Evolutionary conservation across 2,329 filamentous ascomycete species (phyloP).

Genomic region (Knufia petricola): DNA sequence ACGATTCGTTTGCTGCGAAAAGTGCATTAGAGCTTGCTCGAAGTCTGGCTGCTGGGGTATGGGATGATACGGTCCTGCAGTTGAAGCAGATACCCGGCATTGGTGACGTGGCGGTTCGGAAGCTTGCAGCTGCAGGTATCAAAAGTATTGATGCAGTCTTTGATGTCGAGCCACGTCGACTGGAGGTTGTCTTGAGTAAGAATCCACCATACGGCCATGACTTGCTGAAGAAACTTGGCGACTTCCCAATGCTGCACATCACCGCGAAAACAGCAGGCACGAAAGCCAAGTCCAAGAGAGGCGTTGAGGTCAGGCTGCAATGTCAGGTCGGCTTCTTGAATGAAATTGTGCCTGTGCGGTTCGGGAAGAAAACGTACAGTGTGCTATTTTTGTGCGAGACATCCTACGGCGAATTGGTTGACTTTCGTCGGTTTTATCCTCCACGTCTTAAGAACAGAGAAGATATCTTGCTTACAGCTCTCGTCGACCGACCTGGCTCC

Average conservation of each 20-base stretch:
- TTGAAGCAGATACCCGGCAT: slow-evolving; percentile 74
- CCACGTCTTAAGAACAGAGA: slow-evolving; percentile 54
- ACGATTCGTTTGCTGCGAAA: slow-evolving; percentile 58
- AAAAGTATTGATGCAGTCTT: slow-evolving; percentile 62
- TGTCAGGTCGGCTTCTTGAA: slow-evolving; percentile 65
- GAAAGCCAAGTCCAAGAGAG: slow-evolving; percentile 30
- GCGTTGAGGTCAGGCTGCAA: slow-evolving; percentile 52
- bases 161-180: slow-evolving; percentile 54
- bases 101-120: slow-evolving; percentile 64
- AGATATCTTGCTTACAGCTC: slow-evolving; percentile 50
- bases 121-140: slow-evolving; percentile 62
- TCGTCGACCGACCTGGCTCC: slow-evolving; percentile 46
- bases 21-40: slow-evolving; percentile 68
- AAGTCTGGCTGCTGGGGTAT: slow-evolving; percentile 62
- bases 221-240: slow-evolving; percentile 52
- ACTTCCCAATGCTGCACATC: slow-evolving; percentile 61
- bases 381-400: slow-evolving; percentile 67
- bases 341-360: slow-evolving; percentile 48
- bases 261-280: slow-evolving; percentile 42
- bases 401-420: slow-evolving; percentile 56
- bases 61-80: slow-evolving; percentile 75
- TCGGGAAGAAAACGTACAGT: slow-evolving; percentile 55
- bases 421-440: slow-evolving; percentile 57
- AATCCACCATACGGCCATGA: slow-evolving; percentile 76
- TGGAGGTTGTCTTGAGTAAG: slow-evolving; percentile 67